phyloP scores from a whole-genome alignment of 495 filamentous ascomycete genomes.

The Oidiodendron maius region DNA sequence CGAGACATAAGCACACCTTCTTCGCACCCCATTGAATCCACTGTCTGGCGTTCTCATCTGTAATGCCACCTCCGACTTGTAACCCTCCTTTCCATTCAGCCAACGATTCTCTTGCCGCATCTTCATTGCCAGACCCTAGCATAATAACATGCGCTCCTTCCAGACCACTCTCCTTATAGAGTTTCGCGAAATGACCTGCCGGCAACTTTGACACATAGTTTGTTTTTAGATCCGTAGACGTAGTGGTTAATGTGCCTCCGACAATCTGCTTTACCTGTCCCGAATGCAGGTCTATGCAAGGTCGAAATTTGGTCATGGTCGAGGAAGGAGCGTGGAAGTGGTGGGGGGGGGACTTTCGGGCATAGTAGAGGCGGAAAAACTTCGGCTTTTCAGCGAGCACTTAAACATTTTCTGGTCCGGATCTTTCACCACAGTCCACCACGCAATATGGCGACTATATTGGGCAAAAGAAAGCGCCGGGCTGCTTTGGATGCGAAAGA shows the following conservation, averaged over 20 bases:
- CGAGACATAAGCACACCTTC: slow-evolving; percentile 53
- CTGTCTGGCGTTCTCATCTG: slow-evolving; percentile 68
- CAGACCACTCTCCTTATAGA: slow-evolving; percentile 70
- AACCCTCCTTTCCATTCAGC: slow-evolving; percentile 67
- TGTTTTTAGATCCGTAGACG: slow-evolving; percentile 65
- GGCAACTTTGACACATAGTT: slow-evolving; percentile 85
- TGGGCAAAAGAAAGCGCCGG: slow-evolving; percentile 29
- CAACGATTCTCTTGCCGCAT: slow-evolving; percentile 71
- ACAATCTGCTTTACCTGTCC: slow-evolving; percentile 98
- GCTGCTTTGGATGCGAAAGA: slow-evolving; percentile 1
- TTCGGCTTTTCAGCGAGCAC: not conserved
- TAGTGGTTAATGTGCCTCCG: slow-evolving; percentile 76
- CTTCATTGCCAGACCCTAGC: slow-evolving; percentile 82
- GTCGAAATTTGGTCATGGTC: slow-evolving; percentile 85
- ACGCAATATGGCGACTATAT: slow-evolving; percentile 24
- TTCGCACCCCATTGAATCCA: slow-evolving; percentile 88
- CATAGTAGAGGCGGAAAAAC: slow-evolving; percentile 3
- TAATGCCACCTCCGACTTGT: slow-evolving; percentile 91
- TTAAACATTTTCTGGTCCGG: not conserved
- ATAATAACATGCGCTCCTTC: slow-evolving; percentile 90
- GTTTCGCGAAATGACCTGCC: slow-evolving; percentile 66
- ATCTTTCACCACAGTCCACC: not conserved
- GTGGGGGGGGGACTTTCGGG: slow-evolving; percentile 2
- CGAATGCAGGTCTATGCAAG: slow-evolving; percentile 94
- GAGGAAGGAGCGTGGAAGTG: not conserved